Conservation (phyloP, 1,284 basidiomycete genomes). For the Pseudozyma tsukubaensis region DNA sequence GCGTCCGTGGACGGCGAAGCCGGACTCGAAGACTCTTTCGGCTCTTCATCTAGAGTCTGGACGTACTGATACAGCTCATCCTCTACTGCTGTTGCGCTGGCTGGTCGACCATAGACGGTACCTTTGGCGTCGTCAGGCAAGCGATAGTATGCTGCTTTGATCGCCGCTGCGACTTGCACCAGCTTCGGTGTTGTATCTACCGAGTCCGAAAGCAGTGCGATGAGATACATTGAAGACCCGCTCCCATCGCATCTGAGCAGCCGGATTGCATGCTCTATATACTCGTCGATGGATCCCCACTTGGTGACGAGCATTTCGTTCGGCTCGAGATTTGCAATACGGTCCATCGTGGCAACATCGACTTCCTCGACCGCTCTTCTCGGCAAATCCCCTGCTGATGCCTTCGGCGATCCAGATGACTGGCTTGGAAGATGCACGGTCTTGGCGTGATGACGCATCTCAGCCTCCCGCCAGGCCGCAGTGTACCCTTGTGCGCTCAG, state of each 20-base stretch:
- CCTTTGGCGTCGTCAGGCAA: conserved; percentile 71
- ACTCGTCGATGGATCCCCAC: conserved; percentile 76
- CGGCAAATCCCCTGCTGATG: not conserved
- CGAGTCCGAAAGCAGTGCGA: conserved; percentile 78
- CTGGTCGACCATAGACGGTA: conserved; percentile 23
- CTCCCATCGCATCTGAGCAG: conserved; percentile 74
- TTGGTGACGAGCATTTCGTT: conserved; percentile 80
- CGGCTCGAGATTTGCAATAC: conserved; percentile 45
- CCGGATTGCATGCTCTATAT: conserved; percentile 76
- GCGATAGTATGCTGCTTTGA: conserved; percentile 77
- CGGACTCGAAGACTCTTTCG: not conserved
- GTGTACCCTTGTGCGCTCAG: conserved; percentile 24
- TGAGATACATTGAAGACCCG: conserved; percentile 75
- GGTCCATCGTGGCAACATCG: conserved; percentile 6
- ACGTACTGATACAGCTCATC: conserved; percentile 82
- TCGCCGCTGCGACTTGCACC: conserved; percentile 80
- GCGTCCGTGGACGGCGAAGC: not conserved
- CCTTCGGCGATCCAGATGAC: not conserved
- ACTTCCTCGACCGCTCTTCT: not conserved
- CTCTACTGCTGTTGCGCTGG: conserved; percentile 63
- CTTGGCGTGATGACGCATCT: conserved; percentile 13
- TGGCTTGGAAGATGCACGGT: not conserved
- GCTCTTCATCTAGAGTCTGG: conserved; percentile 74
- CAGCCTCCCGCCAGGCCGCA: conserved; percentile 34
- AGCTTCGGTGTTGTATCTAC: conserved; percentile 79